These are phyloP conservation scores for Chrysoporthe deuterocubensis DNA, from an alignment of 2,329 filamentous ascomycete genomes.

Conservation along the genomic window DNA sequence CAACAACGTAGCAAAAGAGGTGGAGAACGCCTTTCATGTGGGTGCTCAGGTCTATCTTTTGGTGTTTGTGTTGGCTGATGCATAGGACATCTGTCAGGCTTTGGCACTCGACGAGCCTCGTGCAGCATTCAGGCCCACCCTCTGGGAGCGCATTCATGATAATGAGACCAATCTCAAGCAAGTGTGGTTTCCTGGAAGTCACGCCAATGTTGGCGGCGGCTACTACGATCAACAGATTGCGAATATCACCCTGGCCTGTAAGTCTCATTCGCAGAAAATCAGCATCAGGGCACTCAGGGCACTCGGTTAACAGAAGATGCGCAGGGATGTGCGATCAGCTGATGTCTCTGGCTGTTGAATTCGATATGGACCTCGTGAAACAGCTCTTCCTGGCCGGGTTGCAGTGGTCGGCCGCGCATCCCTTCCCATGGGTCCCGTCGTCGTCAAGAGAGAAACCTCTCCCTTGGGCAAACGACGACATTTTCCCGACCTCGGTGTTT, in stretches of 20 bases:
- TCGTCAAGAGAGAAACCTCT: conserved; percentile 26
- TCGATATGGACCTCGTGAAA: conserved; percentile 34
- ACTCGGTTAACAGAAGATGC: not conserved
- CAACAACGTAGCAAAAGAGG: conserved; percentile 45
- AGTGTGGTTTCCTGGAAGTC: conserved; percentile 64
- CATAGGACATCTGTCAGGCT: conserved; percentile 40
- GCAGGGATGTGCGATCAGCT: conserved; percentile 42
- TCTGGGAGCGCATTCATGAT: conserved; percentile 43
- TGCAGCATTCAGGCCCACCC: conserved; percentile 43
- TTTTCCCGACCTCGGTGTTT: not conserved
- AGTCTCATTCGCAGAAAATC: not conserved
- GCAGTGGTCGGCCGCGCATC: conserved; percentile 39
- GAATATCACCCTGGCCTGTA: conserved; percentile 39
- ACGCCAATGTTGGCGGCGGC: conserved; percentile 66
- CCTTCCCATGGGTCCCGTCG: conserved; percentile 36
- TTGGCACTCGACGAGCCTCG: conserved; percentile 55
- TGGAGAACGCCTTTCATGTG: conserved; percentile 48
- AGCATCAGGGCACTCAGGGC: not conserved
- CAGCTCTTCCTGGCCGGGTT: conserved; percentile 35
- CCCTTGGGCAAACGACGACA: conserved; percentile 14
- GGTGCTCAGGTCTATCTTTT: not conserved
- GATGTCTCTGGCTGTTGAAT: conserved; percentile 37
- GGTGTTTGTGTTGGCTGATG: not conserved
- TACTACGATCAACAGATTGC: conserved; percentile 47
- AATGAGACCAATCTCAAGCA: conserved; percentile 38